Evolutionary conservation across 768 basidiomycete genomes (phyloP), one percentile per base, ranked within the genome.

Genomic region (Lactarius hengduanensis): DNA sequence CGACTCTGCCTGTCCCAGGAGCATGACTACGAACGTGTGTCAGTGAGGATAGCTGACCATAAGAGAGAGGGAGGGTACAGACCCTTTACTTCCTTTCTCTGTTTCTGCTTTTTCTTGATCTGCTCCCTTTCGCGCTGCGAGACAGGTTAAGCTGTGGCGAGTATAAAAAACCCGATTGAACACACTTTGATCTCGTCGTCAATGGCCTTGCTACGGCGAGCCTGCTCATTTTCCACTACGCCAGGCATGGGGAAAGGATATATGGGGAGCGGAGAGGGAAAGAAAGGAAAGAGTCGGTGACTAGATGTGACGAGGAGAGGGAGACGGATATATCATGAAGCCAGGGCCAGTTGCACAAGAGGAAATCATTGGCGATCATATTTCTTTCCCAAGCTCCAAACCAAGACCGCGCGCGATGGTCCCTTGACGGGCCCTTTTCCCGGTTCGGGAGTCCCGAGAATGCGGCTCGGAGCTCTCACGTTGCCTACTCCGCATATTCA

Each of bases 1-100:
- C 77, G 77, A 78, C 71, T 90, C 90, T 66, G 90, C 89, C 73
- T 92, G 90, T 20, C 90, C 90, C 36, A 92, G 81, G 10, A 92
- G 80, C 79, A 92, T 85, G 41, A 91, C 88, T 89, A 69, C 34
- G 28, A 32, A 53, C 50, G 50, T 26, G 26, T 57, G 43, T 32
- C 18, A 1, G 43, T 60, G 34, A 43, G 13, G 38, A 15, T 2
- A 15, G 30, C 1, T 34, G 50, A 9, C 4, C 8, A 18, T 8
- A 30, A 26, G 20, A 40, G 55, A 28, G 43, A 9, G 16, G 30
- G 59, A 11, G 59, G 53, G 22, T 65, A 72, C 63, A 43, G 63
- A 83, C 86, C 85, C 81, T 86, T 88, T 22, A 88, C 80, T 67
- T 84, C 81, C 68, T 75, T 78, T 69, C 76, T 75, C 70, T 77